Percentiles rank a stretch among this genome's conserved stretches.
phyloP scores from a whole-genome alignment of 176 grass and related monocot species.

The Lolium multiflorum region DNA sequence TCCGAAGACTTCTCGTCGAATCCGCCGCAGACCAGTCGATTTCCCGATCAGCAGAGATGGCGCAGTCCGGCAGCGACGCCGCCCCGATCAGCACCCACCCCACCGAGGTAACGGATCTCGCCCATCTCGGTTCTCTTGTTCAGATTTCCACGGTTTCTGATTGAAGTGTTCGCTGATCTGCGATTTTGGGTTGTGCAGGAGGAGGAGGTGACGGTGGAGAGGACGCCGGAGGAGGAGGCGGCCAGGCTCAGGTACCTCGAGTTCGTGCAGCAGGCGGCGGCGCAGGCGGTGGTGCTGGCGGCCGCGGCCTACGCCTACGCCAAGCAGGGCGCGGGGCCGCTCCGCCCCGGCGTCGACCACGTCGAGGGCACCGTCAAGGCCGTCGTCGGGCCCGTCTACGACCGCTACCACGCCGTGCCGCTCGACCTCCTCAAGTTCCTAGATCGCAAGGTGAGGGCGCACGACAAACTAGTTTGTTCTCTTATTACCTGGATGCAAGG shows the following conservation, averaged over 20 bases:
- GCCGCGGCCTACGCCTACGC: slow-evolving; percentile 72
- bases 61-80: slow-evolving; percentile 23
- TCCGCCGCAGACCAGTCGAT: neutral
- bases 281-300: slow-evolving; percentile 63
- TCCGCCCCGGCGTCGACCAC: slow-evolving; percentile 77
- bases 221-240: slow-evolving; percentile 46
- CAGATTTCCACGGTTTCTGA: neutral
- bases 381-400: slow-evolving; percentile 84
- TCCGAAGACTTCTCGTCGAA: neutral
- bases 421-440: slow-evolving; percentile 78
- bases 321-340: slow-evolving; percentile 76
- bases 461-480: neutral
- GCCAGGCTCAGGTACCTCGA: slow-evolving; percentile 85
- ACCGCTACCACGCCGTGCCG: slow-evolving; percentile 71
- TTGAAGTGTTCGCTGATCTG: slow-evolving; percentile 19
- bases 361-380: slow-evolving; percentile 86
- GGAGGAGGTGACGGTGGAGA: slow-evolving; percentile 55
- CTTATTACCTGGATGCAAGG: no score
- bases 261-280: slow-evolving; percentile 77
- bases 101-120: slow-evolving; percentile 16
- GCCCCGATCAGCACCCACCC: slow-evolving; percentile 41
- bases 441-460: slow-evolving; percentile 72
- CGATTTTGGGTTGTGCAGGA: neutral
- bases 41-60: slow-evolving; percentile 24
- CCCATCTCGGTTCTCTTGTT: neutral